phyloP scores from a whole-genome alignment of 768 basidiomycete species.

The Termitomyces sp. region DNA sequence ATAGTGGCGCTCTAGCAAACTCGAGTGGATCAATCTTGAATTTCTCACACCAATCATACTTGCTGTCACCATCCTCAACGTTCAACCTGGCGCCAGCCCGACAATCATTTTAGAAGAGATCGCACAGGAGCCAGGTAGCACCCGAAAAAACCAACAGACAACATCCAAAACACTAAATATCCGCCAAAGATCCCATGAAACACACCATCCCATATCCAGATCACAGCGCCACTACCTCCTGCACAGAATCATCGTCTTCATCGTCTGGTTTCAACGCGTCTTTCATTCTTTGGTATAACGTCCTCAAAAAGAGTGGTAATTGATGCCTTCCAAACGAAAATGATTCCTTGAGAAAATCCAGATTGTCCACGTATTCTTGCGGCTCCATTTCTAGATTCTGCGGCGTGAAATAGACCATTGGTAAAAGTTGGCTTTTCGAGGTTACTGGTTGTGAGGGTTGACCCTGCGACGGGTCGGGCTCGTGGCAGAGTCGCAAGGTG shows the following conservation, averaged over 20 bases:
- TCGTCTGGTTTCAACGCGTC: constrained; percentile 21
- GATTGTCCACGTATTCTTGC: constrained; percentile 47
- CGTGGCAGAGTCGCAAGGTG: constrained; percentile 46
- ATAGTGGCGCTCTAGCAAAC: no score
- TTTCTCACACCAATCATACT: no score
- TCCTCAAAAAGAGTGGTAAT: constrained; percentile 62
- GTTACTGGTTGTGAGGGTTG: constrained; percentile 25
- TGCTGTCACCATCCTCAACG: no score
- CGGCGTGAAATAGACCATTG: constrained; percentile 61
- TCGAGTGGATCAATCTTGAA: no score
- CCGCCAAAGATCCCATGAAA: neutral
- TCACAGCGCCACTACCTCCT: constrained; percentile 3
- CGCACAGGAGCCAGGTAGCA: neutral
- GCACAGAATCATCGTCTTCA: constrained; percentile 10
- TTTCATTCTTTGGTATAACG: constrained; percentile 50
- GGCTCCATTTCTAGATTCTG: constrained; percentile 60
- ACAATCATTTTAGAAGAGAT: neutral
- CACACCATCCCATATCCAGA: neutral
- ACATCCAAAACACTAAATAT: neutral
- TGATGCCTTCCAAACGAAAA: constrained; percentile 73
- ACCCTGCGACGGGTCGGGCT: constrained; percentile 23
- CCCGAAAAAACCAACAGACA: neutral
- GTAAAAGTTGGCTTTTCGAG: constrained; percentile 34
- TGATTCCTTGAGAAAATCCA: constrained; percentile 57
- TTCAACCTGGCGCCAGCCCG: no score